Conservation (phyloP, 2,329 filamentous ascomycete genomes). For the Clonostachys solani region DNA sequence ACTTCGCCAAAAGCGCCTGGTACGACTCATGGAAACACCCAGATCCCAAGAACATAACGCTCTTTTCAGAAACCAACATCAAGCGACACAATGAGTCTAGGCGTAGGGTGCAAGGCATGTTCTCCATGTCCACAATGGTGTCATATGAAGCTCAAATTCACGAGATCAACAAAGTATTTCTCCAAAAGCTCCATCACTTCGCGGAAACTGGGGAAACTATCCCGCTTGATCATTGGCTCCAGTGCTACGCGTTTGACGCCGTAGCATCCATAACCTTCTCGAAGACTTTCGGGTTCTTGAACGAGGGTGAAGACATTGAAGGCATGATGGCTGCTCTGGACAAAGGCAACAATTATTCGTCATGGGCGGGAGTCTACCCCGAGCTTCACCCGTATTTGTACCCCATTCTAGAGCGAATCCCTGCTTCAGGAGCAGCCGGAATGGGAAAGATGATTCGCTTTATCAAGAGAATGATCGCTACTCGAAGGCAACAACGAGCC, state of each 20-base stretch:
- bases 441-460: too few species aligned
- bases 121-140: conserved; percentile 6
- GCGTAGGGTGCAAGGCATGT: conserved; percentile 2
- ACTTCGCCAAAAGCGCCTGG: too few species aligned
- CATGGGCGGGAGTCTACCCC: conserved; percentile 9
- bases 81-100: too few species aligned
- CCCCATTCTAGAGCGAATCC: not conserved
- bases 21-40: too few species aligned
- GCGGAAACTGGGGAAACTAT: conserved; percentile 1
- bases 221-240: conserved; percentile 7
- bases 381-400: conserved; percentile 10
- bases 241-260: conserved; percentile 29
- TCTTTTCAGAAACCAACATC: too few species aligned
- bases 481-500: conserved; percentile 6
- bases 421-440: too few species aligned
- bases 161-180: conserved; percentile 6
- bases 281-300: conserved; percentile 32
- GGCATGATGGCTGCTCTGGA: conserved; percentile 18
- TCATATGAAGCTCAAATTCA: conserved; percentile 8
- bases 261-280: conserved; percentile 34
- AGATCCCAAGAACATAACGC: too few species aligned
- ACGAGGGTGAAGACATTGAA: conserved; percentile 27
- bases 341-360: too few species aligned
- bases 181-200: conserved; percentile 5
- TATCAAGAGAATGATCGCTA: conserved; percentile 8